These are phyloP conservation scores for Mycena amicta DNA, from an alignment of 768 basidiomycete genomes.

Conservation along the genomic window DNA sequence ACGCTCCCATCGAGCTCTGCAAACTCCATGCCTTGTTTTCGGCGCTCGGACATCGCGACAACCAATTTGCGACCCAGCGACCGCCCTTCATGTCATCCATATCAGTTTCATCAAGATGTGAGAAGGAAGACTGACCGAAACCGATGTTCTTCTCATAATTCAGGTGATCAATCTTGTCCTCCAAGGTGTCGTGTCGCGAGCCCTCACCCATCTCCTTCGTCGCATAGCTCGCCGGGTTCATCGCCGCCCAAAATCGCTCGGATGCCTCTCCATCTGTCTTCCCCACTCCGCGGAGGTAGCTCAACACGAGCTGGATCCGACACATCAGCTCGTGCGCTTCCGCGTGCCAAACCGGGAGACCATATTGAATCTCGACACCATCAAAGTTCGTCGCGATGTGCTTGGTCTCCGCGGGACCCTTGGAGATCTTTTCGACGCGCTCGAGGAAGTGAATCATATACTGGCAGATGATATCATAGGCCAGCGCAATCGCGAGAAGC, in stretches of 20 bases:
- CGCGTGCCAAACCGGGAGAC: not conserved
- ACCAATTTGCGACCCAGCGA: not conserved
- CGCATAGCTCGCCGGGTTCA: constrained; percentile 25
- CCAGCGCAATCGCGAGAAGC: not conserved
- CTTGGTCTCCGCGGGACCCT: not conserved
- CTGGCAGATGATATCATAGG: constrained; percentile 32
- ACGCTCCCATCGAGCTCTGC: too few relatives aligned
- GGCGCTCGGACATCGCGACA: not conserved
- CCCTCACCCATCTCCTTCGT: too few relatives aligned
- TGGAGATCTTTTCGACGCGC: not conserved
- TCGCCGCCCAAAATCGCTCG: constrained; percentile 30
- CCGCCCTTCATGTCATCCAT: too few relatives aligned
- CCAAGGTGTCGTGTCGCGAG: constrained; percentile 25
- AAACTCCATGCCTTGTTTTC: not conserved
- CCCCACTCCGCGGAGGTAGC: constrained; percentile 10
- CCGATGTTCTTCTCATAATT: constrained; percentile 14
- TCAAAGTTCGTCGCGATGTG: not conserved
- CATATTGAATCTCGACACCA: not conserved
- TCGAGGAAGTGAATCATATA: constrained; percentile 5
- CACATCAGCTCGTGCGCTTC: constrained; percentile 22
- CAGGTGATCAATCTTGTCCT: constrained; percentile 25
- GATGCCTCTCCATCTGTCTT: constrained; percentile 5
- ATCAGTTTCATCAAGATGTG: too few relatives aligned
- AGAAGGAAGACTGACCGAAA: not conserved
- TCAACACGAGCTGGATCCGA: constrained; percentile 8